Conservation (phyloP, 2,329 filamentous ascomycete genomes). For the Paramyrothecium roridum region DNA sequence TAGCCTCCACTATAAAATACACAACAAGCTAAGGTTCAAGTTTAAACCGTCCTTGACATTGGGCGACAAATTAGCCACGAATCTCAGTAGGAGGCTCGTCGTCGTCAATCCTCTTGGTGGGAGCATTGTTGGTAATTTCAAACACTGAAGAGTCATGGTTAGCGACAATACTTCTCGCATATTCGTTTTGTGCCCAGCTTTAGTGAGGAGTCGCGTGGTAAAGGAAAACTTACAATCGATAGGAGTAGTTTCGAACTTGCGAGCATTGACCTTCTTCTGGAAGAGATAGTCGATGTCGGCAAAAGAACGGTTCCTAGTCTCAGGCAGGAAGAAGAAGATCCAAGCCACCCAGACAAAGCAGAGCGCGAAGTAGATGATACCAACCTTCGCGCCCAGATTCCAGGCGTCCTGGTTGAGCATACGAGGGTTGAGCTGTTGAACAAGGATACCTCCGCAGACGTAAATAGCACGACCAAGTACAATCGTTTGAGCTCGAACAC, state of each 20-base stretch:
- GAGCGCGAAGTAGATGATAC: slow-evolving; percentile 27
- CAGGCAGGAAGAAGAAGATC: slow-evolving; percentile 40
- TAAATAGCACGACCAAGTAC: slow-evolving; percentile 38
- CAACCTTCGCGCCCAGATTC: slow-evolving; percentile 34
- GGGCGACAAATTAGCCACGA: no score
- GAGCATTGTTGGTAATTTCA: not conserved
- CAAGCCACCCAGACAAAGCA: slow-evolving; percentile 37
- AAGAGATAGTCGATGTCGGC: slow-evolving; percentile 49
- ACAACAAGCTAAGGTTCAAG: no score
- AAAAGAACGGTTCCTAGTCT: slow-evolving; percentile 41
- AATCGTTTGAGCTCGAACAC: slow-evolving; percentile 41
- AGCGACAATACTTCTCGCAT: not conserved
- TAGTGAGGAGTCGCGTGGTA: not conserved
- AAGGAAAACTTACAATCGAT: slow-evolving; percentile 21
- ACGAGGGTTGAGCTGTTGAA: slow-evolving; percentile 32
- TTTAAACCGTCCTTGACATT: no score
- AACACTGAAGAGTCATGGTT: not conserved
- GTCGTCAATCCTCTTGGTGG: no score
- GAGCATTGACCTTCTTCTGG: slow-evolving; percentile 27
- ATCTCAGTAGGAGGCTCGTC: no score
- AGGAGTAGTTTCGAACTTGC: slow-evolving; percentile 26
- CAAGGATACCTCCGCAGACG: slow-evolving; percentile 34
- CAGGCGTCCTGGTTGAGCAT: slow-evolving; percentile 24
- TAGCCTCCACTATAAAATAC: no score
- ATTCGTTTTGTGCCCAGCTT: not conserved